These are phyloP conservation scores for Aspergillus homomorphus DNA, from an alignment of 495 filamentous ascomycete species.

Conservation along the genomic window DNA sequence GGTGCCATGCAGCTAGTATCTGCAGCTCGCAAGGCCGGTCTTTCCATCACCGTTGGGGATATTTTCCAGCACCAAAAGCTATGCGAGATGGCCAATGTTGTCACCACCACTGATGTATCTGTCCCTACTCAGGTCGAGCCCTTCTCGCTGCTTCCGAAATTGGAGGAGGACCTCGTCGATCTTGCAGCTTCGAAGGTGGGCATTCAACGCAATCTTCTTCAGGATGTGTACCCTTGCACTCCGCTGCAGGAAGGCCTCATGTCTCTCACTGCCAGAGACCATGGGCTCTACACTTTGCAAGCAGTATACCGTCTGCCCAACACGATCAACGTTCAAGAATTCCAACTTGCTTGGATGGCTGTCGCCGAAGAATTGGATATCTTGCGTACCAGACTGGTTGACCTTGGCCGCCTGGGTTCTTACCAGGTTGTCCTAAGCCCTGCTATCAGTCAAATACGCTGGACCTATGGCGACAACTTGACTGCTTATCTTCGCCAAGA, in stretches of 20 bases:
- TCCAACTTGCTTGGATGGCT: conserved; percentile 34
- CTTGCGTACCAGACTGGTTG: conserved; percentile 45
- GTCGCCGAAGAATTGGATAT: conserved; percentile 34
- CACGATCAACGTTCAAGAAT: not conserved
- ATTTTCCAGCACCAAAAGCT: not conserved
- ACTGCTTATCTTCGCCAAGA: conserved; percentile 34
- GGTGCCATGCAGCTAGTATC: conserved; percentile 39
- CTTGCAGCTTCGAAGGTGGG: no score
- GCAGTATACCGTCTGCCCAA: conserved; percentile 28
- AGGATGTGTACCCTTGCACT: conserved; percentile 58
- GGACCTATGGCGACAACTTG: conserved; percentile 32
- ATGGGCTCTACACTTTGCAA: conserved; percentile 48
- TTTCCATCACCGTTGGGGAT: not conserved
- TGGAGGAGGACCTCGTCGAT: not conserved
- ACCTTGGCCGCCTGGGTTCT: conserved; percentile 28
- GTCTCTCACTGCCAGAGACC: conserved; percentile 45
- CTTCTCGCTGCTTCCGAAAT: no score
- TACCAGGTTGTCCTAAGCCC: conserved; percentile 45
- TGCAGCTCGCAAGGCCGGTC: not conserved
- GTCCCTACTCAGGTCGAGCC: not conserved
- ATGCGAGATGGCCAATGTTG: not conserved
- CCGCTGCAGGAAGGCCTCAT: conserved; percentile 59
- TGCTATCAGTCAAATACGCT: conserved; percentile 20
- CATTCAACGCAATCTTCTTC: not conserved
- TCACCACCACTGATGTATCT: not conserved